Conservation (phyloP, 208 protist species). For the Vickermania ingenoplastis region DNA sequence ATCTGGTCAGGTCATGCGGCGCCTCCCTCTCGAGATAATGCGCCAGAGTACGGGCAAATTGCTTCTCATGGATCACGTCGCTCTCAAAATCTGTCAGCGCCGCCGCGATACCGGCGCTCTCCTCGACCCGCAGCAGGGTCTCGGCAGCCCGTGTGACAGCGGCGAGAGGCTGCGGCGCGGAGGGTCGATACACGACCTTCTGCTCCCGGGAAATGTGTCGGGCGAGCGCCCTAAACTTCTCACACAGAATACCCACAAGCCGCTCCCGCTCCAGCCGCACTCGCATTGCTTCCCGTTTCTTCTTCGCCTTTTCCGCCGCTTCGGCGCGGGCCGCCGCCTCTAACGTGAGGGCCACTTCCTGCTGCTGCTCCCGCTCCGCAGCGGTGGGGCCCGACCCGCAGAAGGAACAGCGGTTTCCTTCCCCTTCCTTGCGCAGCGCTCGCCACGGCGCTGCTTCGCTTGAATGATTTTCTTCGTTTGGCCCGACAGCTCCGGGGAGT, state of each 20-base stretch:
- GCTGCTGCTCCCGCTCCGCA: constrained; percentile 1
- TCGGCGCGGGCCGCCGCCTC: constrained; percentile 19
- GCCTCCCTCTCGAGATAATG: neutral
- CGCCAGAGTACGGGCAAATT: constrained; percentile 36
- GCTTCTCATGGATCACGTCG: constrained; percentile 19
- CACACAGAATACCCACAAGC: constrained; percentile 24
- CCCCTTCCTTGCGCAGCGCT: constrained; percentile 34
- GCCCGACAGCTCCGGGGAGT: constrained; percentile 31
- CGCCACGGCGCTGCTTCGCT: constrained; percentile 23
- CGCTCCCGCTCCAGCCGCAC: constrained; percentile 28
- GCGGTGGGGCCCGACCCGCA: constrained; percentile 17
- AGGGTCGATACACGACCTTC: constrained; percentile 17
- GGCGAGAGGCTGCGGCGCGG: constrained; percentile 27
- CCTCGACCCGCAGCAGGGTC: constrained; percentile 38
- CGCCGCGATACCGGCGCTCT: constrained; percentile 48
- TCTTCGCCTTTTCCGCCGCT: constrained; percentile 8
- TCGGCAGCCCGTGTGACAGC: constrained; percentile 41
- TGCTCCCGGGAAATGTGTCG: constrained; percentile 6
- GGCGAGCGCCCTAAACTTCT: constrained; percentile 50
- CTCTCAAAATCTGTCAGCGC: constrained; percentile 29
- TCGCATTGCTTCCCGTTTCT: constrained; percentile 16
- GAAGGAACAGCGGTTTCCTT: too few species aligned
- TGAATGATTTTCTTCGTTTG: constrained; percentile 52
- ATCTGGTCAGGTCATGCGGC: neutral
- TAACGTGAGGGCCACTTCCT: constrained; percentile 9